A percentile compares a stretch with the other conserved stretches of the same genome.
Evolutionary conservation across 2,329 filamentous ascomycete genomes (phyloP).

Genomic region (Neonectria neomacrospora): DNA sequence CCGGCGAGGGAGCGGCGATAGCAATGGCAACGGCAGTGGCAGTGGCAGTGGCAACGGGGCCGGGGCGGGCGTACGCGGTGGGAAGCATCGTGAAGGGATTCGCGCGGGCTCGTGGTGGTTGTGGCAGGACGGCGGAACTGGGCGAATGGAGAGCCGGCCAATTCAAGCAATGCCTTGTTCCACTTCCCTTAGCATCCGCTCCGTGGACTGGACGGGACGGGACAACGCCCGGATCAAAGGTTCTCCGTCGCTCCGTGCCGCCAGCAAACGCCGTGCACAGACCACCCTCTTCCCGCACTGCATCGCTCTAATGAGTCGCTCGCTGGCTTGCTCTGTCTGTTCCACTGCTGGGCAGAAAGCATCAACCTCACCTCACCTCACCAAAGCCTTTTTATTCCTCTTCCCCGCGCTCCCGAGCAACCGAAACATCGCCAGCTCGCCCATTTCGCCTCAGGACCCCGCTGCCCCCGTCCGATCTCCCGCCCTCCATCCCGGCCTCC

Average conservation of each 20-base stretch:
- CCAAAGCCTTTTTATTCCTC: background rate
- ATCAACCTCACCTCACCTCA: slow-evolving; percentile 10
- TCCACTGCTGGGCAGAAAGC: slow-evolving; percentile 30
- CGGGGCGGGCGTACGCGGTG: slow-evolving; percentile 49
- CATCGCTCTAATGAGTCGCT: slow-evolving; percentile 10
- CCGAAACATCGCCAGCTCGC: slow-evolving; percentile 4
- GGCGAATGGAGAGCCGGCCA: slow-evolving; percentile 46
- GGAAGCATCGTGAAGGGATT: slow-evolving; percentile 52
- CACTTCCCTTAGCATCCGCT: slow-evolving; percentile 9
- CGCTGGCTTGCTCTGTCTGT: background rate
- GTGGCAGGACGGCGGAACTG: slow-evolving; percentile 37
- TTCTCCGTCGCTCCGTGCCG: slow-evolving; percentile 32
- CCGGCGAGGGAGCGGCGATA: background rate
- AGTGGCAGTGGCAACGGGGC: slow-evolving; percentile 2
- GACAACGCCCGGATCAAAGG: slow-evolving; percentile 38
- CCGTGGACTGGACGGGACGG: slow-evolving; percentile 17
- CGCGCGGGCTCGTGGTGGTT: slow-evolving; percentile 36
- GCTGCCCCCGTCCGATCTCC: slow-evolving; percentile 27
- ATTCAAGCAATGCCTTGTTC: slow-evolving; percentile 45
- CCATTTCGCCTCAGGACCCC: background rate
- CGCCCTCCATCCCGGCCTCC: slow-evolving; percentile 21
- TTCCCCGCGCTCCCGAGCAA: slow-evolving; percentile 9
- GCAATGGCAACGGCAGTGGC: too few relatives aligned
- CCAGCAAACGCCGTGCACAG: slow-evolving; percentile 34
- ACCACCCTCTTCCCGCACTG: slow-evolving; percentile 30